These are phyloP conservation scores for Ogataea zsoltii DNA, from an alignment of 805 yeast species.

Conservation along the genomic window DNA sequence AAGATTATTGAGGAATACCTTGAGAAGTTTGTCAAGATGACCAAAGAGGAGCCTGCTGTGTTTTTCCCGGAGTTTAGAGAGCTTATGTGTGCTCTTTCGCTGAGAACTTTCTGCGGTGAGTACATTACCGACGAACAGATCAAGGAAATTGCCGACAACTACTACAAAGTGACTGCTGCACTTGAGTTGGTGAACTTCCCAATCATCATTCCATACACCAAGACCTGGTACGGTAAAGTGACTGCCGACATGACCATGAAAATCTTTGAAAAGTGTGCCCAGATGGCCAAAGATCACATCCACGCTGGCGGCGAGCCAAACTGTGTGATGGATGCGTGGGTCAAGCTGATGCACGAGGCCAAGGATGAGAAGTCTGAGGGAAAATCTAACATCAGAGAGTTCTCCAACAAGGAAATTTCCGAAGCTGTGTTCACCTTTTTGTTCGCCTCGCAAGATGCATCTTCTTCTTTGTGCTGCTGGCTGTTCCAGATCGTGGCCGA, in stretches of 20 bases:
- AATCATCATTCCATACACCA: constrained; percentile 90
- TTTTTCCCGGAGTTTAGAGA: constrained; percentile 96
- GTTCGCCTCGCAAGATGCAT: constrained; percentile 98
- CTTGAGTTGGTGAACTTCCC: constrained; percentile 97
- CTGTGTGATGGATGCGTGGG: constrained; percentile 97
- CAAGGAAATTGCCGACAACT: constrained; percentile 85
- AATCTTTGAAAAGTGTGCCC: constrained; percentile 87
- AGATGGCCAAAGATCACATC: constrained; percentile 78
- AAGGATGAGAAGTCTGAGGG: constrained; percentile 48
- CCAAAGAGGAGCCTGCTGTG: constrained; percentile 62
- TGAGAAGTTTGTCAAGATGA: constrained; percentile 56
- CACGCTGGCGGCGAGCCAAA: constrained; percentile 73
- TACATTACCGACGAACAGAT: constrained; percentile 92
- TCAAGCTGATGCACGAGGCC: constrained; percentile 78
- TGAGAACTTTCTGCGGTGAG: constrained; percentile 93
- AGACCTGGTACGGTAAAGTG: constrained; percentile 95
- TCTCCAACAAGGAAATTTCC: constrained; percentile 87
- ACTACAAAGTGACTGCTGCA: constrained; percentile 91
- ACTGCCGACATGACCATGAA: constrained; percentile 94
- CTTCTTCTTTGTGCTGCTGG: constrained; percentile 97
- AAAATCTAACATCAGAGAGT: constrained; percentile 72
- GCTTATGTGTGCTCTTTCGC: constrained; percentile 89
- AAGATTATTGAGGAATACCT: constrained; percentile 80
- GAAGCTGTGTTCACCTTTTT: constrained; percentile 96
- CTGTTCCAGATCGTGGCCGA: constrained; percentile 94